These are phyloP conservation scores for Fusarium haematococcum DNA, from an alignment of 2,329 filamentous ascomycete genomes.

Conservation along the genomic window DNA sequence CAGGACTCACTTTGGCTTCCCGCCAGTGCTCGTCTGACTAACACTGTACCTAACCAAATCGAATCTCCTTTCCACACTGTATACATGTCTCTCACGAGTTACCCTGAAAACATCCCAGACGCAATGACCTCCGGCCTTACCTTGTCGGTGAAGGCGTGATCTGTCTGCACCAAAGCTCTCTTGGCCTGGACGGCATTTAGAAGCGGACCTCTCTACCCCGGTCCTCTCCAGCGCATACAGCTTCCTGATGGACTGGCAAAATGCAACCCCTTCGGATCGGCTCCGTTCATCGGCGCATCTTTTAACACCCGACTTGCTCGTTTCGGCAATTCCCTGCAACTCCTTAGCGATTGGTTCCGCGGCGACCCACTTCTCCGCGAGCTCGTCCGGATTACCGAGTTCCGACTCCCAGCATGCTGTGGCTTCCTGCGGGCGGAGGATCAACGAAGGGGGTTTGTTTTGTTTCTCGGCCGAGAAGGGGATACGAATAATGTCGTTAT, in stretches of 20 bases:
- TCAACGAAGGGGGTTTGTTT: background rate
- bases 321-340: background rate
- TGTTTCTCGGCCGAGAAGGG: background rate
- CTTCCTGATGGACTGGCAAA: background rate
- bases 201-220: background rate
- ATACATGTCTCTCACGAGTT: background rate
- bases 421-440: background rate
- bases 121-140: background rate
- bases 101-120: background rate
- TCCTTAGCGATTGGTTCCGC: background rate
- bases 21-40: background rate
- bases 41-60: background rate
- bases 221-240: background rate
- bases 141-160: background rate
- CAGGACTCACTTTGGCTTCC: background rate
- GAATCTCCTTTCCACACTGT: background rate
- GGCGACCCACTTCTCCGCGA: background rate
- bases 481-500: background rate
- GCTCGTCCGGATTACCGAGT: background rate
- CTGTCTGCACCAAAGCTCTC: background rate
- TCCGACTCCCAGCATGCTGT: background rate
- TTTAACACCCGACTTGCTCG: background rate
- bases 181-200: background rate
- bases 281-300: background rate
- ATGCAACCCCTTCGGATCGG: background rate